A percentile compares a stretch with the other conserved stretches of the same genome.
Conservation (phyloP, 2,329 filamentous ascomycete species). For the Aspergillus jensenii region DNA sequence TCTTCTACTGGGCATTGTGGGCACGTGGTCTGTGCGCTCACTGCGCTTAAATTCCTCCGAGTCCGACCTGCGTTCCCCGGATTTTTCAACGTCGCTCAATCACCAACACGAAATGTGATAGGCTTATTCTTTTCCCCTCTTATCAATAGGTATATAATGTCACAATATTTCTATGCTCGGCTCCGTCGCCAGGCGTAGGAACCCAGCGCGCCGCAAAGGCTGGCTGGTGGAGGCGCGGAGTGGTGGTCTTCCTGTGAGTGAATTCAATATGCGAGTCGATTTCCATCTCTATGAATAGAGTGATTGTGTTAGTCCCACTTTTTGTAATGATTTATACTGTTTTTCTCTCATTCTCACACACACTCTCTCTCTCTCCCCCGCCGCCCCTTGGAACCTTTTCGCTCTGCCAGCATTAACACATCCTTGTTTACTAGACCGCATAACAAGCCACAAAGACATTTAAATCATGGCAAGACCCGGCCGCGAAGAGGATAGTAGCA, state of each 20-base stretch:
- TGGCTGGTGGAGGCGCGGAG: background rate
- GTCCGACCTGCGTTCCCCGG: background rate
- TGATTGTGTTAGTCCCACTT: background rate
- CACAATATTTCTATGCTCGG: background rate
- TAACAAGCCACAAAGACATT: background rate
- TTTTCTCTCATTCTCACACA: background rate
- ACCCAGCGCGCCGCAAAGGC: background rate
- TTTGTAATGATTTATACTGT: background rate
- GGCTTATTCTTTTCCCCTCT: background rate
- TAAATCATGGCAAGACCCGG: background rate
- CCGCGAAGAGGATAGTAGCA: background rate
- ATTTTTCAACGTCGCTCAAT: background rate
- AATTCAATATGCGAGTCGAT: background rate
- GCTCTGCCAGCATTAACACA: background rate
- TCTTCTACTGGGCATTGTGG: too few species aligned
- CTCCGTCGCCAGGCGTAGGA: background rate
- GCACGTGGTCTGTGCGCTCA: background rate
- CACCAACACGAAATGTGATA: background rate
- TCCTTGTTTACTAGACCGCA: background rate
- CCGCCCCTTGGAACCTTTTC: background rate
- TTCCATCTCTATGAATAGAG: too few species aligned
- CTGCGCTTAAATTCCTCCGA: background rate
- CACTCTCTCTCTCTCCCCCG: background rate
- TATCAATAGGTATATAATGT: background rate
- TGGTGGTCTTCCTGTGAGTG: background rate